phyloP scores from a whole-genome alignment of 1,284 basidiomycete genomes.

The Microbotryomycetes sp. region DNA sequence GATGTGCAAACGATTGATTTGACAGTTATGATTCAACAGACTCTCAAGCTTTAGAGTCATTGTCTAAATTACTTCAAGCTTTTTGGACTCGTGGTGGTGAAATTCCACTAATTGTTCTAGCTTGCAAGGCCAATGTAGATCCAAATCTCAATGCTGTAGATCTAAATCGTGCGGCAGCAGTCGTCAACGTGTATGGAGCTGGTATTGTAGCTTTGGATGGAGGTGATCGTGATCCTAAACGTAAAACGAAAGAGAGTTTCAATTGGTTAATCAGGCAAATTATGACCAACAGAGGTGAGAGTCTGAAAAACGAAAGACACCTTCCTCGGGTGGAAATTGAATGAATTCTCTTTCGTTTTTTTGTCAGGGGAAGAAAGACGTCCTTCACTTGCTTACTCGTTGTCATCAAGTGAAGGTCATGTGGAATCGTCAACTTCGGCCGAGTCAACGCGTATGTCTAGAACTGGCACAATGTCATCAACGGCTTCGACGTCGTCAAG shows the following conservation, averaged over 20 bases:
- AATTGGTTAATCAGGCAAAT: slow-evolving; percentile 38
- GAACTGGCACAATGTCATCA: background rate
- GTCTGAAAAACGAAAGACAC: background rate
- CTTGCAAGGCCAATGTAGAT: slow-evolving; percentile 36
- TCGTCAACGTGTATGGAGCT: slow-evolving; percentile 37
- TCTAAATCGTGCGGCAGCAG: slow-evolving; percentile 32
- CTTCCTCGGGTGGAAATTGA: background rate
- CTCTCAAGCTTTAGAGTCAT: slow-evolving; percentile 24
- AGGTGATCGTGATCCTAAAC: slow-evolving; percentile 34
- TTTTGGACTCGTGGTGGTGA: slow-evolving; percentile 39
- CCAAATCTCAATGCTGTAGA: slow-evolving; percentile 20
- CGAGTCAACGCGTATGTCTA: background rate
- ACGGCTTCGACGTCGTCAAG: background rate
- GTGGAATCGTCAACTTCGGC: background rate
- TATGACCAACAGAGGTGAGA: slow-evolving; percentile 34
- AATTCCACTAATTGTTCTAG: slow-evolving; percentile 37
- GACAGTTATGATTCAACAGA: slow-evolving; percentile 38
- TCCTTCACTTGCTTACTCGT: background rate
- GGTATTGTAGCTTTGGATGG: slow-evolving; percentile 40
- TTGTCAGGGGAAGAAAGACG: too few species aligned
- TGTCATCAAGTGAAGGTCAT: background rate
- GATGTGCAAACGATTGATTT: too few species aligned
- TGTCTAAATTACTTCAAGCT: slow-evolving; percentile 33
- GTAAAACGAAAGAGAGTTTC: slow-evolving; percentile 37
- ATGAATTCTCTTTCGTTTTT: background rate